Evolutionary conservation across 1,139 yeast genomes (phyloP), one percentile per base, ranked within the genome.

Genomic region (Suhomyces anneliseae): DNA sequence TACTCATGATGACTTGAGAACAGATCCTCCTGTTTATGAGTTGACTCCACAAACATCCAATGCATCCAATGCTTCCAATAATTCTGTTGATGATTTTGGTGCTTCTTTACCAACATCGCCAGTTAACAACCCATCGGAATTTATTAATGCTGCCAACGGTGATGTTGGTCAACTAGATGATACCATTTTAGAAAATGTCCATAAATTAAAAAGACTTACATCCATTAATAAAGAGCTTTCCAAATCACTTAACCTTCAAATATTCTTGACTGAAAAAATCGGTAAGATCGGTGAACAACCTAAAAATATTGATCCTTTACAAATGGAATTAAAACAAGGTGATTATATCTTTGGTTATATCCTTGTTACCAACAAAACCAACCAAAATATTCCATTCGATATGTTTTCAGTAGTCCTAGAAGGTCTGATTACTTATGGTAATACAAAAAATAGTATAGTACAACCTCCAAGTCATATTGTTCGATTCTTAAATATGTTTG

Each of bases 321-420:
- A 61, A 7, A 49, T 59, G 8, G 78, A 73, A 51, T 62, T 66
- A 45, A 62, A 64, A 41, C 78, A 72, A 48, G 76, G 76, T 4
- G 77, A 73, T 53, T 65, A 59, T 38, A 60, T 72, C 26, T 71
- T 69, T 51, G 78, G 78, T 2, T 69, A 60, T 53, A 70, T 72
- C 3, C 59, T 70, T 29, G 68, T 73, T 5, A 65, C 65, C 19
- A 73, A 73, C 50, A 60, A 57, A 31, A 62, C 70, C 7, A 53
- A 52, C 10, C 51, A 54, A 4, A 65, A 64, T 2, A 56, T 72
- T 12, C 68, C 72, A 8, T 73, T 72, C 48, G 77, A 72, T 51
- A 70, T 70, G 76, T 70, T 73, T 42, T 66, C 72, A 14, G 74
- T 69, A 9, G 68, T 68, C 5, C 58, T 70, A 38, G 76, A 70